Evolutionary conservation across 1,284 basidiomycete genomes (phyloP).

Genomic region (Meira miltonrushii): DNA sequence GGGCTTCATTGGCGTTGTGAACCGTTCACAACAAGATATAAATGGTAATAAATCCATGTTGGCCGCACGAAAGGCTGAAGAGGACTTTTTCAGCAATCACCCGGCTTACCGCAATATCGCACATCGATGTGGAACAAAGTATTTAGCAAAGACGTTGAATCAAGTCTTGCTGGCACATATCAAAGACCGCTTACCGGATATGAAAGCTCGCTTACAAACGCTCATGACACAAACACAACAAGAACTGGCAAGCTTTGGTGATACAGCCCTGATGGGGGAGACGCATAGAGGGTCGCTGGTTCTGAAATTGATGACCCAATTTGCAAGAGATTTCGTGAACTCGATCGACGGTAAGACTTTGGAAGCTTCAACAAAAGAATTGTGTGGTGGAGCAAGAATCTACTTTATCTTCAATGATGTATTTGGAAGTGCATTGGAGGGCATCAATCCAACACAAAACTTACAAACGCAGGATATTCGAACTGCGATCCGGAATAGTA

Average conservation of each 20-base stretch:
- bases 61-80: conserved; percentile 78
- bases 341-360: conserved; percentile 98
- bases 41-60: conserved; percentile 78
- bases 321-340: conserved; percentile 92
- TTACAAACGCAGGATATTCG: conserved; percentile 91
- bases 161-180: conserved; percentile 96
- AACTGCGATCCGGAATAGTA: conserved; percentile 96
- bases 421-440: conserved; percentile 84
- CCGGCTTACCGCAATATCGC: conserved; percentile 90
- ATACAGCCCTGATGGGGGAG: conserved; percentile 86
- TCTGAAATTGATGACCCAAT: conserved; percentile 90
- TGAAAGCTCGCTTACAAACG: conserved; percentile 97
- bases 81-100: conserved; percentile 86
- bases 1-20: conserved; percentile 95
- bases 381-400: conserved; percentile 93
- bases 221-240: conserved; percentile 99
- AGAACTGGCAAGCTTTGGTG: conserved; percentile 92
- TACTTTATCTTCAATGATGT: conserved; percentile 99
- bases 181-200: conserved; percentile 95
- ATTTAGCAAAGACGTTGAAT: conserved; percentile 88
- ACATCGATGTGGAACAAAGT: conserved; percentile 93
- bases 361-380: conserved; percentile 95
- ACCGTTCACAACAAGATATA: conserved; percentile 96
- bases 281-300: conserved; percentile 64
- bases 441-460: conserved; percentile 84